These are phyloP conservation scores for Aphanomyces invadans DNA, from an alignment of 352 stramenopile species.

Conservation along the genomic window DNA sequence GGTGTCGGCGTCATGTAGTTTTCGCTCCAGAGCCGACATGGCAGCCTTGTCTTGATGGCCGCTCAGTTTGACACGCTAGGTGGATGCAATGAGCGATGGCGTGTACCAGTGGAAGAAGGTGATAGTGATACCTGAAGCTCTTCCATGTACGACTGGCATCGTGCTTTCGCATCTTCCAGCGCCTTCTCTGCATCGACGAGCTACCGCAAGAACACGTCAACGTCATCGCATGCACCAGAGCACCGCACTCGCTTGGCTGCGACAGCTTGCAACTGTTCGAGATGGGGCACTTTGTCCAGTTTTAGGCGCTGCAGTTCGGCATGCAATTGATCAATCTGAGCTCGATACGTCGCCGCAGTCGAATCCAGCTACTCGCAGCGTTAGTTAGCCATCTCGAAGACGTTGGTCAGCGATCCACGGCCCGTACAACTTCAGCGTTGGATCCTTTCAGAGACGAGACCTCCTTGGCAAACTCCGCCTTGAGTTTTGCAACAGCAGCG, in stretches of 20 bases:
- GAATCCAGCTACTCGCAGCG: conserved; percentile 18
- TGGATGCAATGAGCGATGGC: too few species aligned
- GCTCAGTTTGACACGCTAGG: conserved; percentile 22
- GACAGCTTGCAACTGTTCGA: neutral
- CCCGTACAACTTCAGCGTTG: too few species aligned
- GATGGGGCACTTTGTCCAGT: neutral
- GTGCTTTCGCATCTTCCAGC: conserved; percentile 30
- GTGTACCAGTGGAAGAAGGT: neutral
- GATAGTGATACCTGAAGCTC: conserved; percentile 25
- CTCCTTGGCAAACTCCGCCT: conserved; percentile 17
- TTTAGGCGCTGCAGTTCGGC: conserved; percentile 8
- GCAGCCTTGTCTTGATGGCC: conserved; percentile 12
- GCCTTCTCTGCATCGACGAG: conserved; percentile 1
- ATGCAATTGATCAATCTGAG: neutral
- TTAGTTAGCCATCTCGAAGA: too few species aligned
- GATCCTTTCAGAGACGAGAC: conserved; percentile 5
- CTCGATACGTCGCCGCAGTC: neutral
- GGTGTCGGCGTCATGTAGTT: conserved; percentile 16
- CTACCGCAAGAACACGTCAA: conserved; percentile 5
- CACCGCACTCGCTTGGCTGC: conserved; percentile 2
- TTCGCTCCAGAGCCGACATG: conserved; percentile 11
- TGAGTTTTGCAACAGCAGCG: conserved; percentile 32
- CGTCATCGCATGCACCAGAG: neutral
- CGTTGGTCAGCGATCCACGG: too few species aligned
- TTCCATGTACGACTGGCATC: conserved; percentile 41